Evolutionary conservation across 345 rosid genomes (phyloP), one percentile per base, ranked within the genome.

Genomic region (Psidium guajava): DNA sequence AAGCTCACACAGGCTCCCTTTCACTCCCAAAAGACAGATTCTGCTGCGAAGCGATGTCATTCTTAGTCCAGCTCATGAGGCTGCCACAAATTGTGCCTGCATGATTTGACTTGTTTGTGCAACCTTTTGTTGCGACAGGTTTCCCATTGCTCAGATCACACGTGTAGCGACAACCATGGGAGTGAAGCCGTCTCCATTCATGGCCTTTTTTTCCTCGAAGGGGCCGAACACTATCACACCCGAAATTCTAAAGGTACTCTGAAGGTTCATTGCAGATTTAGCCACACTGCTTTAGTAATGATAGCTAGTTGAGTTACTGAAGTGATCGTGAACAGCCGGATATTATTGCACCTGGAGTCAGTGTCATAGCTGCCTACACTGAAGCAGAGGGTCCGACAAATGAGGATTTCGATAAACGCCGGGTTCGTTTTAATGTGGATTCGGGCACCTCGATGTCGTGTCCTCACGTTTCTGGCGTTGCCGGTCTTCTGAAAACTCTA

Each of bases 361-460:
- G 91, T 74, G 90, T 96, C 11, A 91, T 97, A 55, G 98, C 99
- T 28, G 96, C 98, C 24, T 93, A 89, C 83, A 92, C 92, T 28
- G 93, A 84, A 90, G 95, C 92, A 50, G 57, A 6, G 75, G 90
- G 93, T 61, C 98, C 96, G 40, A 93, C 96, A 44, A 86, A 89
- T 53, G 57, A 88, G 55, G 89, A 58, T 64, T 91, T 82, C 56
- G 96, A 96, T 88, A 85, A 88, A 69, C 93, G 98, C 6, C 88
- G 95, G 51, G 88, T 91, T 83, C 86, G 88, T 61, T 96, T 84
- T 87, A 92, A 91, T 87, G 89, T 90, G 6, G 53, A 82, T 21
- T 94, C 98, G 0, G 98, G 99, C 84, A 96, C 99, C 50, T 95
- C 98, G 14, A 95, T 95, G 99, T 95, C 98, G 8, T 94, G 98